Evolutionary conservation across 768 basidiomycete genomes (phyloP).

Genomic region (Kwoniella europaea): DNA sequence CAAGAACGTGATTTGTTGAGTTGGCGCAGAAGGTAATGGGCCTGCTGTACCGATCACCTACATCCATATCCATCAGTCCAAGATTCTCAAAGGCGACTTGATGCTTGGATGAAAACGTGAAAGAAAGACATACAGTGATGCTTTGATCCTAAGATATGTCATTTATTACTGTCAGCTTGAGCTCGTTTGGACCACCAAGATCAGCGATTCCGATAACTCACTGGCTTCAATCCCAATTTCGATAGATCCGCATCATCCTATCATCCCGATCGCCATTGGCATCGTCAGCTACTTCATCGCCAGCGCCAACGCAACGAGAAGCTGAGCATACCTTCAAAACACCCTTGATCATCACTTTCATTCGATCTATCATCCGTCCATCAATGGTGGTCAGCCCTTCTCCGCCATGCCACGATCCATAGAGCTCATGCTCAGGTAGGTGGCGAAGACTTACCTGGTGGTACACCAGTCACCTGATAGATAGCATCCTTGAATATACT

Average conservation of each 20-base stretch:
- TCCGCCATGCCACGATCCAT: too few relatives aligned
- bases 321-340: conserved; percentile 72
- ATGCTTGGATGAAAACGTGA: too few relatives aligned
- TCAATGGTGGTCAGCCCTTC: too few relatives aligned
- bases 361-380: conserved; percentile 67
- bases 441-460: conserved; percentile 32
- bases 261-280: neutral
- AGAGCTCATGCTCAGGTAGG: neutral
- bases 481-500: conserved; percentile 80
- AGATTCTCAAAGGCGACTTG: conserved; percentile 61
- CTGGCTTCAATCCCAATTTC: conserved; percentile 81
- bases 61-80: conserved; percentile 59
- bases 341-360: conserved; percentile 97
- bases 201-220: conserved; percentile 47
- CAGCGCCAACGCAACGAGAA: neutral
- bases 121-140: conserved; percentile 6
- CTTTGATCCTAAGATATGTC: conserved; percentile 70
- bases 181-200: neutral
- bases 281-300: neutral
- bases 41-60: conserved; percentile 85
- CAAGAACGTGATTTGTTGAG: conserved; percentile 73
- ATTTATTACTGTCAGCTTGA: neutral
- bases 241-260: conserved; percentile 87
- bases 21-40: conserved; percentile 85
- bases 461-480: conserved; percentile 81